A percentile compares a stretch with the other conserved stretches of the same genome.
phyloP scores from a whole-genome alignment of 768 basidiomycete species.

The Tricholomella constricta region DNA sequence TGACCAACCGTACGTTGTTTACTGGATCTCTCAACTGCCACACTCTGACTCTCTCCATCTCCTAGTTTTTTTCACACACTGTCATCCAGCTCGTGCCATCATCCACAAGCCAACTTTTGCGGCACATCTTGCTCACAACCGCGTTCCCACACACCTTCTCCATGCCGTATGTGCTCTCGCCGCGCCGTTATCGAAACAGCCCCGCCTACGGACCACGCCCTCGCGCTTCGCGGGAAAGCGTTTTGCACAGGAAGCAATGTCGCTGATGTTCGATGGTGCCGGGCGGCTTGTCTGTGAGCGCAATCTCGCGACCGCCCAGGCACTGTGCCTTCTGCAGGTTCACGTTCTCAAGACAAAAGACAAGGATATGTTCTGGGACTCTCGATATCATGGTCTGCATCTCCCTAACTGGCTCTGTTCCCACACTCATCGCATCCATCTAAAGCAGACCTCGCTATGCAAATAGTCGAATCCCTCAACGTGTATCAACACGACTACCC shows the following conservation, averaged over 20 bases:
- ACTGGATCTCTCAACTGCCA: slow-evolving; percentile 13
- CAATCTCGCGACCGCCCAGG: slow-evolving; percentile 74
- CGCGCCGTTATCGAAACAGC: slow-evolving; percentile 72
- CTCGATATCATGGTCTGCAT: slow-evolving; percentile 52
- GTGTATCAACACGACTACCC: slow-evolving; percentile 66
- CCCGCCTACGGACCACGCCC: slow-evolving; percentile 56
- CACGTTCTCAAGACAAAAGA: slow-evolving; percentile 58
- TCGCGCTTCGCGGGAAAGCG: slow-evolving; percentile 56
- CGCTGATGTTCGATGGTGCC: slow-evolving; percentile 71
- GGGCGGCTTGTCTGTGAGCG: slow-evolving; percentile 63
- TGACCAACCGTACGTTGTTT: slow-evolving; percentile 64
- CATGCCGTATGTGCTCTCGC: slow-evolving; percentile 78
- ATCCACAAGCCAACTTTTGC: slow-evolving; percentile 82
- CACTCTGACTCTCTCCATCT: slow-evolving; percentile 12
- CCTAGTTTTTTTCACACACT: slow-evolving; percentile 80
- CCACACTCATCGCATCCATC: slow-evolving; percentile 22
- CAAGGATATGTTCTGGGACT: slow-evolving; percentile 36
- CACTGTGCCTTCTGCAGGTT: slow-evolving; percentile 70
- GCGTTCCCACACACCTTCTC: slow-evolving; percentile 70
- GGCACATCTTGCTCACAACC: slow-evolving; percentile 61
- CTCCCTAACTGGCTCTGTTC: slow-evolving; percentile 14
- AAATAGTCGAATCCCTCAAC: slow-evolving; percentile 67
- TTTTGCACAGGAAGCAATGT: slow-evolving; percentile 62
- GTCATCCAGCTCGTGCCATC: slow-evolving; percentile 74
- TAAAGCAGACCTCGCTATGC: slow-evolving; percentile 58